Conservation (phyloP, 2,329 filamentous ascomycete species). For the Penicillium sp. region DNA sequence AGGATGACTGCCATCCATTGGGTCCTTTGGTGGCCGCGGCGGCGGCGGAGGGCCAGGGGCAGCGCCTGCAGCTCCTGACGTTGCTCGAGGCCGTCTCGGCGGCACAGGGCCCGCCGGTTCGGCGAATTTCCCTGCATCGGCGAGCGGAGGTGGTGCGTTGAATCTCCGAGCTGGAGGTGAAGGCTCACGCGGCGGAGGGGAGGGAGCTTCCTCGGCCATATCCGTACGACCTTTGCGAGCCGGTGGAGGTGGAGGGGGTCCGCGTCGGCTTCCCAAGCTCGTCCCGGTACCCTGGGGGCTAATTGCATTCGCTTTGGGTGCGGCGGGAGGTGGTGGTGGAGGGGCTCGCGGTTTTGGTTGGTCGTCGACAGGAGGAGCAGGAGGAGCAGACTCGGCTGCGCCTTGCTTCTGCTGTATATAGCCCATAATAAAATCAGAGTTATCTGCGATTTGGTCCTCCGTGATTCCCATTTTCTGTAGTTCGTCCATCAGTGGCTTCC, state of each 20-base stretch:
- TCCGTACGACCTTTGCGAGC: conserved; percentile 51
- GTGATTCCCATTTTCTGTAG: conserved; percentile 68
- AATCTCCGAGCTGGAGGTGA: conserved; percentile 68
- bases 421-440: conserved; percentile 69
- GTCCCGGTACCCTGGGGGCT: conserved; percentile 67
- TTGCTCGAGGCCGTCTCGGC: conserved; percentile 54
- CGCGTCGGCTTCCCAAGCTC: conserved; percentile 56
- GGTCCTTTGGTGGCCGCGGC: conserved; percentile 70
- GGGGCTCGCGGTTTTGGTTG: conserved; percentile 58
- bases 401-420: conserved; percentile 68
- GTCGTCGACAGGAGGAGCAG: conserved; percentile 44
- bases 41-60: conserved; percentile 68
- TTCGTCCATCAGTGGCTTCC: conserved; percentile 65
- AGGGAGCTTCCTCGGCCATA: conserved; percentile 60
- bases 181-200: conserved; percentile 68
- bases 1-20: conserved; percentile 65
- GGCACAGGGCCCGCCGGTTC: conserved; percentile 55
- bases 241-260: conserved; percentile 64
- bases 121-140: conserved; percentile 87
- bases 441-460: conserved; percentile 69
- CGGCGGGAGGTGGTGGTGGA: conserved; percentile 60
- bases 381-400: conserved; percentile 45
- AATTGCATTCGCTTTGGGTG: conserved; percentile 49
- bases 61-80: conserved; percentile 44
- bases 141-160: conserved; percentile 81